Base-by-base conservation (phyloP, 106 monocot species). In the Amphibolis antarctica region DNA sequence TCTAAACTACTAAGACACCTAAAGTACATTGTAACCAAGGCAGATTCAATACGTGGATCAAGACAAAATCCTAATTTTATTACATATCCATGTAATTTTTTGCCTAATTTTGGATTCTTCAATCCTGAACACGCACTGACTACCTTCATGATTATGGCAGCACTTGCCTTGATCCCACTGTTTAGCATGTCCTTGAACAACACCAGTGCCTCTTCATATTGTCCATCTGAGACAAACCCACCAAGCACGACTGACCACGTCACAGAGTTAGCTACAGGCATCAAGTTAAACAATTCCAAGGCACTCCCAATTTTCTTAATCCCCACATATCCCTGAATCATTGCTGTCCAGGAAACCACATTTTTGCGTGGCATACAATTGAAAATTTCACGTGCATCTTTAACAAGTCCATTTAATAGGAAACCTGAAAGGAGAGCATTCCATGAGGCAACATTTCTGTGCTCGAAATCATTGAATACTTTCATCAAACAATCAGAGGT, bases 231-330 rank as follows among this genome's bases (percentile, higher is more conserved):
- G 36, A 77, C 71, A 26, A 89, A 59, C 13, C 88, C 88, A 62
- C 84, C 79, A 23, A 89, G 21, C 51, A 85, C 77, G 9, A 89
- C 82, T 30, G 55, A 71, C 85, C 85, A 85, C n/a, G 80, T 63
- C 21, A 85, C 82, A 4, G 22, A 52, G 69, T 89, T 85, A 59
- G 73, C 82, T 10, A 45, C 56, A 3, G 80, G 79, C 29, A 28
- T n/a, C 30, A 31, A 58, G 24, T 18, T 30, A 17, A 28, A 58
- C 27, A 58, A 58, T 28, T 58, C 58, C 58, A 58, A 28, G 15
- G 58, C 58, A 58, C 29, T 28, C 28, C 29, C 6, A 58, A 58
- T n/a, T 58, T 23, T 30, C 82, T 82, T 85, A 58, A 58, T n/a
- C 15, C 5, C 27, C 58, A 58, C 19, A 58, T 30, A 58, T 12